A percentile compares a stretch with the other conserved stretches of the same genome.
phyloP scores from a whole-genome alignment of 108 stramenopile species.

The Skeletonema tropicum region DNA sequence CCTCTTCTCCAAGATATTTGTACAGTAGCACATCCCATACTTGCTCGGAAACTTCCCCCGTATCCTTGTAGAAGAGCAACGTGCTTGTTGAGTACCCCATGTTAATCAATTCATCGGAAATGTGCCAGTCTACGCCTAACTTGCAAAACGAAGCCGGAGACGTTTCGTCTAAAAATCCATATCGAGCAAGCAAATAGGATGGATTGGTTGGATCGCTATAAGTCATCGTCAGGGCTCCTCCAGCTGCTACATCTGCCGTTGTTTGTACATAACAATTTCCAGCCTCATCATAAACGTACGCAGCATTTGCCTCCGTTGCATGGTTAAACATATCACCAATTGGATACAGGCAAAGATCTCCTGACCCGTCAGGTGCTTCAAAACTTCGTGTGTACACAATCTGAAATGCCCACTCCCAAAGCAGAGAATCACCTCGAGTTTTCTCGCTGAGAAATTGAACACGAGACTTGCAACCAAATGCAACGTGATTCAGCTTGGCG shows the following conservation, averaged over 20 bases:
- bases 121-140: constrained; percentile 28
- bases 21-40: constrained; percentile 65
- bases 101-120: constrained; percentile 41
- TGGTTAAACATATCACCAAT: constrained; percentile 51
- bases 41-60: constrained; percentile 54
- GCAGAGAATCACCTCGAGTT: constrained; percentile 11
- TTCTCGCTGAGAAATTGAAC: constrained; percentile 54
- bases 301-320: constrained; percentile 29
- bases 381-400: constrained; percentile 50
- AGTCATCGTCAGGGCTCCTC: constrained; percentile 32
- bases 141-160: constrained; percentile 63
- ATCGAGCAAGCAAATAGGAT: constrained; percentile 34
- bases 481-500: constrained; percentile 28
- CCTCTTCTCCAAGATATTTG: constrained; percentile 34
- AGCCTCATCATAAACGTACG: constrained; percentile 27
- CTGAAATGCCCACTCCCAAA: constrained; percentile 44
- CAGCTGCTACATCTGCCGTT: constrained; percentile 31
- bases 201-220: constrained; percentile 46
- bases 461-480: constrained; percentile 14
- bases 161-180: constrained; percentile 48
- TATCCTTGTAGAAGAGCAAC: constrained; percentile 62
- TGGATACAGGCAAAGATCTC: constrained; percentile 7
- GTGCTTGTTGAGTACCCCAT: constrained; percentile 42
- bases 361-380: constrained; percentile 44
- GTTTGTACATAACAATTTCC: constrained; percentile 54